Evolutionary conservation across 1,284 basidiomycete species (phyloP).

Genomic region (Fomitopsis pinicola): DNA sequence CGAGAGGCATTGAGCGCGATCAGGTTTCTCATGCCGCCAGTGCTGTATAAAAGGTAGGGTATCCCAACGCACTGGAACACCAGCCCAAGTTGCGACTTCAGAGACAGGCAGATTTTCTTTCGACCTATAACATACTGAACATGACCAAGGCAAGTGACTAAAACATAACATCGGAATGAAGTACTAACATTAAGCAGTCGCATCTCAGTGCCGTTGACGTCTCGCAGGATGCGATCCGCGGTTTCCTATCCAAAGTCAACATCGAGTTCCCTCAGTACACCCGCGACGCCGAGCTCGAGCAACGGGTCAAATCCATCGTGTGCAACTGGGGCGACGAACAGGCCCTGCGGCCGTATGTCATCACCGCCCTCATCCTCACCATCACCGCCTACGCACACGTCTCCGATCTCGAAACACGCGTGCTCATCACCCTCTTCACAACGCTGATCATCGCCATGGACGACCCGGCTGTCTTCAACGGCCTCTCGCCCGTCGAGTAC

Average conservation of each 20-base stretch:
- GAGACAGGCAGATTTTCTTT: too few species aligned
- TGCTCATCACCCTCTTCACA: conserved; percentile 17
- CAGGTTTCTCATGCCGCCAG: too few species aligned
- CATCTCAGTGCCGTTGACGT: not conserved
- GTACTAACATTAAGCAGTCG: too few species aligned
- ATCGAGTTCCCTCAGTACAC: conserved; percentile 1
- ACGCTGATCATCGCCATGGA: conserved; percentile 11
- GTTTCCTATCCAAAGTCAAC: conserved; percentile 2
- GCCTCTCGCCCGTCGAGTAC: conserved; percentile 12
- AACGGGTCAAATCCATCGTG: conserved; percentile 3
- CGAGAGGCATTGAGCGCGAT: too few species aligned
- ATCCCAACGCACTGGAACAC: too few species aligned
- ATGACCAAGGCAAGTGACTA: too few species aligned
- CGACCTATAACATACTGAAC: too few species aligned
- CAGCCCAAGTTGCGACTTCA: too few species aligned
- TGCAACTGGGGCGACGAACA: conserved; percentile 5
- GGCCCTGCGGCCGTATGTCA: conserved; percentile 2
- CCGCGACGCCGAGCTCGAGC: conserved; percentile 6
- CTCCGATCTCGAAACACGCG: conserved; percentile 7
- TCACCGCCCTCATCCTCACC: conserved; percentile 9
- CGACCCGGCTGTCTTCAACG: conserved; percentile 11
- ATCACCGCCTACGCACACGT: conserved; percentile 14
- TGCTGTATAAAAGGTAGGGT: too few species aligned
- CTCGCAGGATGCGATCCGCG: not conserved
- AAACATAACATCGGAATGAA: too few species aligned